phyloP scores from a whole-genome alignment of 768 basidiomycete species.

The Lentinula boryana region DNA sequence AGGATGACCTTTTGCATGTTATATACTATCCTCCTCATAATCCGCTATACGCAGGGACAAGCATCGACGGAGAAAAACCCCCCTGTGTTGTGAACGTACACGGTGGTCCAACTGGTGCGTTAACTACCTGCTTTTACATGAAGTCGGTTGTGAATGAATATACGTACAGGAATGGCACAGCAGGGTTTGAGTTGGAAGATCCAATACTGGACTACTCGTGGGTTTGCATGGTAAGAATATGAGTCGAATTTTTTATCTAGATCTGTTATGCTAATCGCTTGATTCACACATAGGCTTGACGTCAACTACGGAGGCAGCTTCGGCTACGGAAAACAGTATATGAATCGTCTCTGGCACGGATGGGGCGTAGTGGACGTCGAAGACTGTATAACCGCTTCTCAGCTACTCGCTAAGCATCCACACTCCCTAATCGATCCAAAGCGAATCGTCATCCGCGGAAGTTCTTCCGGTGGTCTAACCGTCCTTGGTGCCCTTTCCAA shows the following conservation, averaged over 20 bases:
- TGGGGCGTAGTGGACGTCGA: slow-evolving; percentile 76
- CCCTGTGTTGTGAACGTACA: slow-evolving; percentile 64
- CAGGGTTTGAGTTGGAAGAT: slow-evolving; percentile 49
- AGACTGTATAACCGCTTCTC: slow-evolving; percentile 58
- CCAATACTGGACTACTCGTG: slow-evolving; percentile 64
- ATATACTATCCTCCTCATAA: slow-evolving; percentile 67
- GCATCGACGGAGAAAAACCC: slow-evolving; percentile 45
- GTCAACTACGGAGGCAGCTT: slow-evolving; percentile 77
- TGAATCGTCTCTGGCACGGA: slow-evolving; percentile 48
- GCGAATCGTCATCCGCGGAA: slow-evolving; percentile 65
- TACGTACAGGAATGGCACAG: slow-evolving; percentile 15
- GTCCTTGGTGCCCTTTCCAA: slow-evolving; percentile 43
- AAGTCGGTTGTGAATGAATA: neutral
- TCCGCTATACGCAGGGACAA: slow-evolving; percentile 47
- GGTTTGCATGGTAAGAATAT: slow-evolving; percentile 59
- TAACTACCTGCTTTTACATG: too few species aligned
- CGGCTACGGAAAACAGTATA: slow-evolving; percentile 67
- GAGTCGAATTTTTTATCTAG: neutral
- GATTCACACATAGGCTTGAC: slow-evolving; percentile 42
- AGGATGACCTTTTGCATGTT: slow-evolving; percentile 43
- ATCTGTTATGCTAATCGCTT: neutral
- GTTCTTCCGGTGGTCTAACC: slow-evolving; percentile 72
- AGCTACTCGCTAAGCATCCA: slow-evolving; percentile 35
- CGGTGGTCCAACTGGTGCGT: slow-evolving; percentile 58
- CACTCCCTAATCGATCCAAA: slow-evolving; percentile 55